These are phyloP conservation scores for Pisolithus thermaeus DNA, from an alignment of 1,284 basidiomycete genomes.

Conservation along the genomic window DNA sequence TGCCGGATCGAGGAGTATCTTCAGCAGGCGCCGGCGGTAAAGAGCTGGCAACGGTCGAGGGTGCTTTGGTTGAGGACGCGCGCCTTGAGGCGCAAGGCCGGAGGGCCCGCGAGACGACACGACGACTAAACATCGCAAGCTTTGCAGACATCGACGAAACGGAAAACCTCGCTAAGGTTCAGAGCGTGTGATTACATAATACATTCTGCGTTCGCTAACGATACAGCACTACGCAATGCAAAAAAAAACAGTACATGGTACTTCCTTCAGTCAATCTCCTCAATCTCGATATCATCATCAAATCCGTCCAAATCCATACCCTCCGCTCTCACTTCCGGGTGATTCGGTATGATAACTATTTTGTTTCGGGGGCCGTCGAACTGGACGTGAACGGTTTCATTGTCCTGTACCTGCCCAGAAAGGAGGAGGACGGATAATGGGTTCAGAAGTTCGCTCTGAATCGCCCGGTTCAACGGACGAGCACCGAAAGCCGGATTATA, in stretches of 20 bases:
- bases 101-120: constrained; percentile 27
- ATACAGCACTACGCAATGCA: not conserved
- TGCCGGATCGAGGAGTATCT: constrained; percentile 29
- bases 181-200: constrained; percentile 8
- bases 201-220: constrained; percentile 7
- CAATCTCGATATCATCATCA: constrained; percentile 59
- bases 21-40: constrained; percentile 18
- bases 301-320: constrained; percentile 59
- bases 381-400: constrained; percentile 69
- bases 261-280: constrained; percentile 65
- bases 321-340: constrained; percentile 51
- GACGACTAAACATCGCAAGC: constrained; percentile 25
- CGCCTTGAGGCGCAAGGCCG: constrained; percentile 25
- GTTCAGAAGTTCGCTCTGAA: constrained; percentile 91
- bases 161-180: not conserved
- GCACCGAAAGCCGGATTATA: constrained; percentile 88
- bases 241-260: not conserved
- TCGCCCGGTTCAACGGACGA: constrained; percentile 86
- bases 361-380: constrained; percentile 86
- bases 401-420: constrained; percentile 78
- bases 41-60: constrained; percentile 19
- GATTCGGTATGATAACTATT: constrained; percentile 81
- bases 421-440: constrained; percentile 87
- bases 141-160: not conserved
- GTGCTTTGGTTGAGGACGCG: constrained; percentile 23